A percentile compares a stretch with the other conserved stretches of the same genome.
These are phyloP conservation scores for Ophiostoma perfectum DNA, from an alignment of 2,329 filamentous ascomycete genomes.

Conservation along the genomic window DNA sequence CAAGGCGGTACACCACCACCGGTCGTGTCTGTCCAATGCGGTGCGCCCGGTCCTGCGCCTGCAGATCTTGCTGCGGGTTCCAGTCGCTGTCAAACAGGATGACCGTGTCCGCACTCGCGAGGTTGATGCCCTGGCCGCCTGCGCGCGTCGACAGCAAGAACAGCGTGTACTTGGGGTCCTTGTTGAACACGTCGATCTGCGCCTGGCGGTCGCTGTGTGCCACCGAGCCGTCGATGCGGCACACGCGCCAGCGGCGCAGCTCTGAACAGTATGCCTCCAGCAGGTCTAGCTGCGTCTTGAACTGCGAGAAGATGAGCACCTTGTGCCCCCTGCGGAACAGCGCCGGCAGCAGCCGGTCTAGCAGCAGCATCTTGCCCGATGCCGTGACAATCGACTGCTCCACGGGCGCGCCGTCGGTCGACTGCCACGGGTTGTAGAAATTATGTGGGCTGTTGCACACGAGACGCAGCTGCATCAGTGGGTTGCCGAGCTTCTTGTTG, in stretches of 20 bases:
- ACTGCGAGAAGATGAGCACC: slow-evolving; percentile 93
- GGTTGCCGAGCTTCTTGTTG: slow-evolving; percentile 87
- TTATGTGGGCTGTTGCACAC: slow-evolving; percentile 94
- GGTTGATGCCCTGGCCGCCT: slow-evolving; percentile 91
- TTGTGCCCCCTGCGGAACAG: slow-evolving; percentile 76
- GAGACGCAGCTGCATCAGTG: slow-evolving; percentile 82
- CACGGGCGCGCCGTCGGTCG: slow-evolving; percentile 38
- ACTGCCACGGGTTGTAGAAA: slow-evolving; percentile 87
- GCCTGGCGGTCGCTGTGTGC: slow-evolving; percentile 64
- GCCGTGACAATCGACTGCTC: slow-evolving; percentile 80
- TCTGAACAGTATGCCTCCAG: slow-evolving; percentile 76
- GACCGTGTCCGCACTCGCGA: slow-evolving; percentile 85
- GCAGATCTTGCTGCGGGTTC: slow-evolving; percentile 95
- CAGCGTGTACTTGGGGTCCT: slow-evolving; percentile 58
- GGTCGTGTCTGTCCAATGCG: slow-evolving; percentile 89
- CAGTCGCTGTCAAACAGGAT: slow-evolving; percentile 85
- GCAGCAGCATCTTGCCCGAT: slow-evolving; percentile 91
- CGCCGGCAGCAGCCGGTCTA: slow-evolving; percentile 75
- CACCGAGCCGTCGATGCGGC: slow-evolving; percentile 86
- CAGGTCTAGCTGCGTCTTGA: slow-evolving; percentile 89
- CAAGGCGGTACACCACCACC: slow-evolving; percentile 88
- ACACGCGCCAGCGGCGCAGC: slow-evolving; percentile 74
- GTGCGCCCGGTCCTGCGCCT: slow-evolving; percentile 92
- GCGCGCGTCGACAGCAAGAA: slow-evolving; percentile 88
- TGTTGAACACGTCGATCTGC: slow-evolving; percentile 71